phyloP scores from a whole-genome alignment of 148 eudicot species.

The Mesembryanthemum crystallinum region DNA sequence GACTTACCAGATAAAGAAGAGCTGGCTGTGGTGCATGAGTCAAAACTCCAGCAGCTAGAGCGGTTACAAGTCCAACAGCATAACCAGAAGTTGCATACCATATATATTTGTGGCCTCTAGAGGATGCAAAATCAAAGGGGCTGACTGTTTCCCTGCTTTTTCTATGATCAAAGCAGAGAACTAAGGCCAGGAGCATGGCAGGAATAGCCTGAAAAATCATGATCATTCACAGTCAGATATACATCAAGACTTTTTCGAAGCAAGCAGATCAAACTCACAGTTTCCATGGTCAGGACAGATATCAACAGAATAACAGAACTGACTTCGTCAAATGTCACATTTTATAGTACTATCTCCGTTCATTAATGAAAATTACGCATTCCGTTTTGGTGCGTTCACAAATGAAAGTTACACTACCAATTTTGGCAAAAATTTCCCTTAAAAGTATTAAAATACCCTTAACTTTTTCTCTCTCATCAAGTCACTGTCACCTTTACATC shows the following conservation, averaged over 20 bases:
- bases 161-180: conserved; percentile 82
- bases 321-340: too few relatives aligned
- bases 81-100: conserved; percentile 85
- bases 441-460: too few relatives aligned
- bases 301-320: background rate
- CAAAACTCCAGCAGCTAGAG: conserved; percentile 89
- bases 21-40: conserved; percentile 98
- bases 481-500: too few relatives aligned
- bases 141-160: conserved; percentile 48
- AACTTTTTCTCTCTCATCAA: too few relatives aligned
- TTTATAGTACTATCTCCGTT: too few relatives aligned
- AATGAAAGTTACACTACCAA: too few relatives aligned
- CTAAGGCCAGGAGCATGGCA: conserved; percentile 89
- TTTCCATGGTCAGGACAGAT: background rate
- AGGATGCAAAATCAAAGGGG: conserved; percentile 46
- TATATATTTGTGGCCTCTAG: conserved; percentile 77
- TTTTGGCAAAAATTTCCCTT: too few relatives aligned
- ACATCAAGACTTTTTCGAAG: too few relatives aligned
- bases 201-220: conserved; percentile 83
- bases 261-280: too few relatives aligned
- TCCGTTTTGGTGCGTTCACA: too few relatives aligned
- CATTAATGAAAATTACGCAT: too few relatives aligned
- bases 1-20: conserved; percentile 84
- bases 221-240: conserved; percentile 1
- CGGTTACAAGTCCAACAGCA: conserved; percentile 75